Conservation (phyloP, 1,284 basidiomycete genomes). For the Naganishia sp. region DNA sequence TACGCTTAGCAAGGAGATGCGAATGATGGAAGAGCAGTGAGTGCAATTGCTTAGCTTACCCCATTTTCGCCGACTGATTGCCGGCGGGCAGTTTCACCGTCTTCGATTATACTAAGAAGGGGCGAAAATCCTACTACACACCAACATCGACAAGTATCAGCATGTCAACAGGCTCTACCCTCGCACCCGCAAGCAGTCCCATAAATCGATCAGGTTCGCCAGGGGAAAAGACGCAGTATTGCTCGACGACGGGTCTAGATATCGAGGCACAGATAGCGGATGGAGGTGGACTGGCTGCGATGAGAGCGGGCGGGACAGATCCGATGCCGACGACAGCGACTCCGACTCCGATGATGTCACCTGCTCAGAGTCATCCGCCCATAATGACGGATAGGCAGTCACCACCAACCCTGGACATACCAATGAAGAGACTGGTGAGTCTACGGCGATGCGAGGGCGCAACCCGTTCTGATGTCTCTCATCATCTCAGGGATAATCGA, state of each 20-base stretch:
- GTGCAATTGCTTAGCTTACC: slow-evolving; percentile 45
- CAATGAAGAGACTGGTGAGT: slow-evolving; percentile 18
- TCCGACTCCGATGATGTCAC: background rate
- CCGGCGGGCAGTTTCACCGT: slow-evolving; percentile 48
- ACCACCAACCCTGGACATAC: slow-evolving; percentile 1
- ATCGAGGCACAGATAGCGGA: slow-evolving; percentile 54
- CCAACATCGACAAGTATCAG: slow-evolving; percentile 33
- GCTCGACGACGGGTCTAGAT: slow-evolving; percentile 49
- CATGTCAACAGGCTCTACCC: slow-evolving; percentile 26
- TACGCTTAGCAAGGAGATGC: slow-evolving; percentile 82
- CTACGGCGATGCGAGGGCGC: background rate
- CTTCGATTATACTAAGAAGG: slow-evolving; percentile 51
- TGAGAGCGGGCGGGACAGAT: slow-evolving; percentile 32
- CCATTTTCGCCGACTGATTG: background rate
- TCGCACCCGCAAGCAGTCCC: slow-evolving; percentile 8
- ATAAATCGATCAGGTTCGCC: slow-evolving; percentile 1
- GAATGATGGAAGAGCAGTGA: slow-evolving; percentile 97
- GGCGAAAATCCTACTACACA: slow-evolving; percentile 51
- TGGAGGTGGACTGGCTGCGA: slow-evolving; percentile 51
- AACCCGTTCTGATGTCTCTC: background rate
- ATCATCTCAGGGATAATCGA: background rate
- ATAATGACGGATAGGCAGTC: background rate
- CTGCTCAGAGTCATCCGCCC: too few species aligned
- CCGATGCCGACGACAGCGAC: slow-evolving; percentile 1
- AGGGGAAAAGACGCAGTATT: slow-evolving; percentile 44